A percentile compares a stretch with the other conserved stretches of the same genome.
phyloP scores from a whole-genome alignment of 2,329 filamentous ascomycete species.

The Ophiocordyceps sinensis region DNA sequence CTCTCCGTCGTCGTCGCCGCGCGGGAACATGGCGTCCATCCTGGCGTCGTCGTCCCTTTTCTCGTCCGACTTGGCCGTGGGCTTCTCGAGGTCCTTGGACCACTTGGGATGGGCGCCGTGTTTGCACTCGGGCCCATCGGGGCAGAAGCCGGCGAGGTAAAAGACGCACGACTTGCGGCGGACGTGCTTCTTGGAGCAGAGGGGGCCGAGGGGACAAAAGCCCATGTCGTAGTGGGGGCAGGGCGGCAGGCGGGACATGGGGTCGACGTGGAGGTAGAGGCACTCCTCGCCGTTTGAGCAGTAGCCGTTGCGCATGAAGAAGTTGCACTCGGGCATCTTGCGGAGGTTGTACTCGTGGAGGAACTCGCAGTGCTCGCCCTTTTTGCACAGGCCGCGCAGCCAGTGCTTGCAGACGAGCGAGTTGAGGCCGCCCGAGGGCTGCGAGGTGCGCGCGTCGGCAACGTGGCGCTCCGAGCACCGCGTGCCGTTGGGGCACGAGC shows the following conservation, averaged over 20 bases:
- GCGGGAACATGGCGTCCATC: constrained; percentile 11
- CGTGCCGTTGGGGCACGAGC: constrained; percentile 74
- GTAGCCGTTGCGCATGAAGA: constrained; percentile 84
- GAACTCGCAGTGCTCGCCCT: constrained; percentile 93
- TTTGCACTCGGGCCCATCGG: constrained; percentile 61
- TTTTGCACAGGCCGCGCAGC: constrained; percentile 93
- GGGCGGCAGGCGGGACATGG: constrained; percentile 61
- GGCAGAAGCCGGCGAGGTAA: constrained; percentile 91
- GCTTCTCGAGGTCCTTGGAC: constrained; percentile 62
- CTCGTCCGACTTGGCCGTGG: constrained; percentile 52
- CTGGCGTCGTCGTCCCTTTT: constrained; percentile 37
- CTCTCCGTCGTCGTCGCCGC: constrained; percentile 23
- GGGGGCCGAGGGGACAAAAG: constrained; percentile 81
- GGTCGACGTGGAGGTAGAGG: constrained; percentile 79
- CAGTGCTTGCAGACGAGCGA: constrained; percentile 97
- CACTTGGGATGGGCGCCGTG: constrained; percentile 74
- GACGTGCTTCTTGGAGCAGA: constrained; percentile 80
- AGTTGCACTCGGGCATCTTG: constrained; percentile 97
- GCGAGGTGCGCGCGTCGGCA: constrained; percentile 18
- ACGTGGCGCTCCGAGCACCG: constrained; percentile 75
- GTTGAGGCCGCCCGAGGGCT: constrained; percentile 45
- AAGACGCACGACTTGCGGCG: constrained; percentile 67
- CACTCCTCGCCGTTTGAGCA: constrained; percentile 97
- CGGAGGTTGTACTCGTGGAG: constrained; percentile 96
- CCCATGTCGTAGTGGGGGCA: constrained; percentile 90